Evolutionary conservation across 306 rosid genomes (phyloP), one percentile per base, ranked within the genome.

Genomic region (Canavalia gladiata): DNA sequence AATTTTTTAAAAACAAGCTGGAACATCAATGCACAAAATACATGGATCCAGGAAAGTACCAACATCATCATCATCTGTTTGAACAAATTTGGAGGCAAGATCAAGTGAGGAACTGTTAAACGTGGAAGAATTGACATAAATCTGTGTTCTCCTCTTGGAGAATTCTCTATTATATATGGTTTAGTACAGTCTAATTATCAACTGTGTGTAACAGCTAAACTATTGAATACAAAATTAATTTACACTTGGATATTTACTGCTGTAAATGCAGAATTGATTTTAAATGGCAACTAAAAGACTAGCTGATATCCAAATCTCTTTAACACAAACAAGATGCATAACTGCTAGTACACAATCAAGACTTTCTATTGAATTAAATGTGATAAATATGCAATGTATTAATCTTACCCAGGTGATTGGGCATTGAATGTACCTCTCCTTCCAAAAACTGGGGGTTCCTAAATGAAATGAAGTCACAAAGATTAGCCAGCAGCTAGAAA

Each of bases 401-500:
- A 75, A 84, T 79, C 95, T 88, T 89, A 95, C 99, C 92, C 90
- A 74, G 93, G 84, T 75, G 89, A 71, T 45, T 72, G 56, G 45
- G 86, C 76, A 69, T 83, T 77, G 87, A 90, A 85, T 82, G 84
- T 57, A 63, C 92, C 90, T 72, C 90, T 87, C 87, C 84, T 90
- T 68, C 99, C 99, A 43, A 95, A 91, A 52, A 95, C 91, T 0
- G 99, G 99, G 43, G 99, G 98, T 75, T 91, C 97, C 99, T 95
- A 74, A 72, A 84, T 71, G 73, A 80, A 74, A 81, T 74, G 67
- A 87, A 43, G 63, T 73, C 79, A 88, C 31, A 60, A 64, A 72
- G 49, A 83, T 77, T 45, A 82, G 75, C 75, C 63, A 72, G 49
- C 75, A 81, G 75, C 55, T 69, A 72, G n/a, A 72, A 75, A 72